phyloP scores from a whole-genome alignment of 805 yeast species.

The Candida khao-thaluensis region DNA sequence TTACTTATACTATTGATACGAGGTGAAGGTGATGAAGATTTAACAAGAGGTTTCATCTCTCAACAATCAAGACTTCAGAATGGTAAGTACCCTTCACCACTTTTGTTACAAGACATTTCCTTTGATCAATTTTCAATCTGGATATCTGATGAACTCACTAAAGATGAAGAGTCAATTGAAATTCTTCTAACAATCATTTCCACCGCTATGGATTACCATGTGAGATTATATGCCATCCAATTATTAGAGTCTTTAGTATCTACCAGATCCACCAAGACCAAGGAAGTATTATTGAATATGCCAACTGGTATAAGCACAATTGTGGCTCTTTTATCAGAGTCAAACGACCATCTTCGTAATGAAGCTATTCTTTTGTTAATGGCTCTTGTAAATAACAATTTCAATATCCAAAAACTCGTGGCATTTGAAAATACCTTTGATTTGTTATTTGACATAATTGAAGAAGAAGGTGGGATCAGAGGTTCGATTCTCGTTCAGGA shows the following conservation, averaged over 20 bases:
- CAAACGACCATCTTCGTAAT: constrained; percentile 80
- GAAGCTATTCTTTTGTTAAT: constrained; percentile 82
- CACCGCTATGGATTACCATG: constrained; percentile 64
- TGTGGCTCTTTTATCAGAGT: constrained; percentile 50
- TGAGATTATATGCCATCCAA: constrained; percentile 78
- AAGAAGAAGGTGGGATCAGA: constrained; percentile 83
- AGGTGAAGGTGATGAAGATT: constrained; percentile 59
- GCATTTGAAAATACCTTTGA: constrained; percentile 95
- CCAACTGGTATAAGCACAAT: constrained; percentile 81
- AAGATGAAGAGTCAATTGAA: constrained; percentile 34
- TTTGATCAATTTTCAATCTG: constrained; percentile 88
- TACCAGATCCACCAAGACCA: constrained; percentile 70
- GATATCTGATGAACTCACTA: constrained; percentile 92
- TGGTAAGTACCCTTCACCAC: constrained; percentile 78
- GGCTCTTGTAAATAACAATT: constrained; percentile 77
- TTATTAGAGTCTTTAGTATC: constrained; percentile 79
- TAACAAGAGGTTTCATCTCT: constrained; percentile 69
- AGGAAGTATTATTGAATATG: constrained; percentile 66
- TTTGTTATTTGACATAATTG: constrained; percentile 71
- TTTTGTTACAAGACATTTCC: constrained; percentile 51
- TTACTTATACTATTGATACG: constrained; percentile 76
- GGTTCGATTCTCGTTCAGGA: constrained; percentile 92
- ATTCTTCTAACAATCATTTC: constrained; percentile 44
- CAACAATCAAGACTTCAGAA: constrained; percentile 71
- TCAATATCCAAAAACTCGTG: constrained; percentile 85